Base-by-base conservation (phyloP, 2,329 filamentous ascomycete species). In the Alternaria triticimaculans region DNA sequence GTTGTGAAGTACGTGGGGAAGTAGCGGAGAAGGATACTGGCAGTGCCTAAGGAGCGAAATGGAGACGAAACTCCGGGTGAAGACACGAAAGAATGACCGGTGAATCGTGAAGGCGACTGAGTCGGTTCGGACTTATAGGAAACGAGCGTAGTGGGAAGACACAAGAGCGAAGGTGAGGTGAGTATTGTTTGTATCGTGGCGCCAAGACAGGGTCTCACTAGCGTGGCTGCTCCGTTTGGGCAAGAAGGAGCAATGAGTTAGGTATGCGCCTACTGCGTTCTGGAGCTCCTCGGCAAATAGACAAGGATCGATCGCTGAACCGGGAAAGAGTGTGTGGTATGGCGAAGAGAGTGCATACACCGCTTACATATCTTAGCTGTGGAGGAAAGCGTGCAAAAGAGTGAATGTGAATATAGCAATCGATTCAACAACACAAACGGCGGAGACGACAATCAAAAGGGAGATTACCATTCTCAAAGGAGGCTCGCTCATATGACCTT, bases 21-120 rank as follows among this genome's bases (percentile, higher is more conserved):
- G 62, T 53, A 20, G 67, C 64, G 50, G 58, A 44, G 64, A 68
- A 71, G 58, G 70, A 74, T 75, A 67, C 28, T 64, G 60, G 46
- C 56, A 63, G 44, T 61, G 53, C 66, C 62, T 71, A 80, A 78
- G n/a, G 78, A 80, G 72, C 72, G 76, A 66, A 76, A 59, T 67
- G 75, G 76, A 78, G 73, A 66, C 58, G 59, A 26, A 51, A 56
- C 74, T 73, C 76, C 75, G 57, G 67, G 65, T 71, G 66, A 54
- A 65, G 56, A 61, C 64, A 60, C 60, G 55, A 63, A 72, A 72
- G 50, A 72, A 72, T 70, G 72, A 67, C 55, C 60, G 23, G 57
- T 64, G 55, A 48, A 50, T 61, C 46, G 55, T 56, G 63, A 62
- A 49, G 43, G 51, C 63, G 51, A 45, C 46, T 21, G 59, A 54